Conservation (phyloP, 768 basidiomycete genomes). For the Coprinopsis cinerea region DNA sequence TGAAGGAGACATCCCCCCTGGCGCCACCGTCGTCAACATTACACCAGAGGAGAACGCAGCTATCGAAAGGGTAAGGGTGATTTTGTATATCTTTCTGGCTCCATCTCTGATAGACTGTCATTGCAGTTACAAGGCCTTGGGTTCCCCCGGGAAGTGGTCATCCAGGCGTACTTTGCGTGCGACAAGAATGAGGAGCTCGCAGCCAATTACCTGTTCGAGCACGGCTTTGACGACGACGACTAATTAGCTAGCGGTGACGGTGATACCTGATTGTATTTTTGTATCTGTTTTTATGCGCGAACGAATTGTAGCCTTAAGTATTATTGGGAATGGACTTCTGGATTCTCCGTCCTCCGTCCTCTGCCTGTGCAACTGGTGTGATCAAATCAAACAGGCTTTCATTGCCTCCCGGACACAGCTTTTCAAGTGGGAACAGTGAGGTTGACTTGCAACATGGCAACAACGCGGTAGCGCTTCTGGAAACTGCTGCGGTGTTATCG, state of each 20-base stretch:
- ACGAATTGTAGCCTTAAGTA: too few relatives aligned
- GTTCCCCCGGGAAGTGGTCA: constrained; percentile 72
- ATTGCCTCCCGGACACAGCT: too few relatives aligned
- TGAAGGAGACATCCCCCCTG: constrained; percentile 39
- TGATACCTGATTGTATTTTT: too few relatives aligned
- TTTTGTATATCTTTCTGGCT: not conserved
- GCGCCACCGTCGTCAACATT: constrained; percentile 63
- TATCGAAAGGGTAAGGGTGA: constrained; percentile 71
- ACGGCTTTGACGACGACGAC: constrained; percentile 44
- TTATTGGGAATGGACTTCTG: too few relatives aligned
- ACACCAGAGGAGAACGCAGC: constrained; percentile 86
- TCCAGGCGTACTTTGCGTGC: constrained; percentile 91
- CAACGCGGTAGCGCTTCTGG: not conserved
- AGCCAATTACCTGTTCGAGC: constrained; percentile 89
- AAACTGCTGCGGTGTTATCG: too few relatives aligned
- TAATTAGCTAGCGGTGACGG: too few relatives aligned
- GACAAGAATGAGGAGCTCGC: constrained; percentile 97
- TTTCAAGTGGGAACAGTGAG: too few relatives aligned
- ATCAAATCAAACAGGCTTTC: too few relatives aligned
- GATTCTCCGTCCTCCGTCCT: too few relatives aligned
- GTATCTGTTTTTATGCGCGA: not conserved
- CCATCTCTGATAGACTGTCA: constrained; percentile 5
- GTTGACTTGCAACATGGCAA: not conserved
- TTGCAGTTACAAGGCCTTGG: constrained; percentile 79
- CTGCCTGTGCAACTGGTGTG: too few relatives aligned